Conservation (phyloP, 108 stramenopile genomes). For the Chaetoceros tenuissimus region DNA sequence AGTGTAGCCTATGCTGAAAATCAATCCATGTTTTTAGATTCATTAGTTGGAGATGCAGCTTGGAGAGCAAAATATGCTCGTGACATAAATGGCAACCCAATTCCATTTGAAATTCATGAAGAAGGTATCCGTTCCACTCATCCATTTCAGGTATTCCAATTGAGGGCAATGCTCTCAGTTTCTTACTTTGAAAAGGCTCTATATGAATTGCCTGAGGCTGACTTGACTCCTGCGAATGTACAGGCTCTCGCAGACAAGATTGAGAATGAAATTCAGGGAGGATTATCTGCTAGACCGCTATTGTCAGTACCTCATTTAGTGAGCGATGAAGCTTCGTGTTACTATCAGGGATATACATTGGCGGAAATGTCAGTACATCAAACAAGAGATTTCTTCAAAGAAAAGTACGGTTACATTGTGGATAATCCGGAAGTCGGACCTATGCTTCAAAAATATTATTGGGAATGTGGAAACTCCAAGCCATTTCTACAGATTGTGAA, state of each 20-base stretch:
- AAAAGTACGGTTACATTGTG: conserved; percentile 49
- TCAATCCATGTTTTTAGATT: conserved; percentile 67
- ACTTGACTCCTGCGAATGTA: conserved; percentile 46
- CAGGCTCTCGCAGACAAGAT: conserved; percentile 47
- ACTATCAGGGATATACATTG: conserved; percentile 56
- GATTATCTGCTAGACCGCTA: conserved; percentile 47
- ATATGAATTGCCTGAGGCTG: conserved; percentile 57
- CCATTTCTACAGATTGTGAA: conserved; percentile 57
- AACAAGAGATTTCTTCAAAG: conserved; percentile 51
- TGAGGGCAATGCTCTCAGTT: conserved; percentile 56
- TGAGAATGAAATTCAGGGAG: conserved; percentile 57
- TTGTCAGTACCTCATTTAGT: conserved; percentile 59
- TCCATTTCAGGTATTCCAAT: conserved; percentile 44
- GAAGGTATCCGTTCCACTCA: conserved; percentile 56
- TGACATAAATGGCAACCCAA: conserved; percentile 28
- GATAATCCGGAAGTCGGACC: conserved; percentile 67
- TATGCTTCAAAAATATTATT: conserved; percentile 39
- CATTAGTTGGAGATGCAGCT: conserved; percentile 55
- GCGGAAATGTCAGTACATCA: conserved; percentile 78
- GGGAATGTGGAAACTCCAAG: conserved; percentile 57
- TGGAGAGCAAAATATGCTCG: conserved; percentile 64
- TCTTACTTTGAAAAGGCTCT: conserved; percentile 69
- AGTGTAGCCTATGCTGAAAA: conserved; percentile 61
- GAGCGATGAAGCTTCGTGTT: conserved; percentile 57
- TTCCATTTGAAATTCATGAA: conserved; percentile 57